Conservation (phyloP, 768 basidiomycete species). For the Suillus weaverae region DNA sequence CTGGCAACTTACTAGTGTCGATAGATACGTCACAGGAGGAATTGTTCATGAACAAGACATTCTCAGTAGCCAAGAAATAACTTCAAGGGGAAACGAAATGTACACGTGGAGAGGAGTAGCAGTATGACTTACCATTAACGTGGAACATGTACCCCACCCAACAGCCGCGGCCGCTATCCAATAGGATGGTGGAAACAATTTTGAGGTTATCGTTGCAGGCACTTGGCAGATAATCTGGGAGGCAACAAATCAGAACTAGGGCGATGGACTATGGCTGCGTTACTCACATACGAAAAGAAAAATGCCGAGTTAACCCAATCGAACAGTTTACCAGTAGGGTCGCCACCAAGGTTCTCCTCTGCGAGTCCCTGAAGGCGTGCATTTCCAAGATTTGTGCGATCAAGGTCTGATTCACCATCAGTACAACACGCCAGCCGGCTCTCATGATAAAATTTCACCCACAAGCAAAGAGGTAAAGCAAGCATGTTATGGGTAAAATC, state of each 20-base stretch:
- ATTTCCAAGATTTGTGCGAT: conserved; percentile 78
- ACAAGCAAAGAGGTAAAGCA: conserved; percentile 79
- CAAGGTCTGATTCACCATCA: conserved; percentile 44
- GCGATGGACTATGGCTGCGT: neutral
- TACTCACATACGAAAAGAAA: conserved; percentile 73
- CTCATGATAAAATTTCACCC: conserved; percentile 27
- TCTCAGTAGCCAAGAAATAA: neutral
- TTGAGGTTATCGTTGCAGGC: conserved; percentile 64
- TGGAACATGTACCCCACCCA: conserved; percentile 78
- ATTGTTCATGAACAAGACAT: neutral
- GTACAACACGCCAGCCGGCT: neutral
- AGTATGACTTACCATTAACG: conserved; percentile 53
- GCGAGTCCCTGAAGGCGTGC: conserved; percentile 76
- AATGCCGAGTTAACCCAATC: conserved; percentile 78
- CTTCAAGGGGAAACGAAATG: no score
- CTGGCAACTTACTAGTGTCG: neutral
- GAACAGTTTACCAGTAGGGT: conserved; percentile 62
- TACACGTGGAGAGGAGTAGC: neutral
- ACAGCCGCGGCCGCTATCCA: conserved; percentile 68
- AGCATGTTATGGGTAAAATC: conserved; percentile 56
- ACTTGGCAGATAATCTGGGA: conserved; percentile 66
- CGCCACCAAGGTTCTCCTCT: conserved; percentile 63
- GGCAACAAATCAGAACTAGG: neutral
- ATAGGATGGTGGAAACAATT: conserved; percentile 64
- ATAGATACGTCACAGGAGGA: neutral